phyloP scores from a whole-genome alignment of 2,329 filamentous ascomycete genomes.

The Sarocladiaceae sp. region DNA sequence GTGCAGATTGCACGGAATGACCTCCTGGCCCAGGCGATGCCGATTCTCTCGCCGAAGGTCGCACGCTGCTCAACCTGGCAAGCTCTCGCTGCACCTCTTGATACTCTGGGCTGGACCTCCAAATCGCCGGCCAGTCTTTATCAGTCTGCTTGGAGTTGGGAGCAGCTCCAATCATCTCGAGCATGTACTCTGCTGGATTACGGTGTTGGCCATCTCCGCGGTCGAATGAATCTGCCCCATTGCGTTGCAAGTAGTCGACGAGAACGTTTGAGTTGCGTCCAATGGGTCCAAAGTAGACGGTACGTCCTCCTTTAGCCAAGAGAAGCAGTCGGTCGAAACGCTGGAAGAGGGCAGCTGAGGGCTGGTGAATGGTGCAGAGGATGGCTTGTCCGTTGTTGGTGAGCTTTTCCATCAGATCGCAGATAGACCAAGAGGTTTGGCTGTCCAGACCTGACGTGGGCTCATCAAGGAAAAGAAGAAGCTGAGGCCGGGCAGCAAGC shows the following conservation, averaged over 20 bases:
- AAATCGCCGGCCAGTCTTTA: slow-evolving; percentile 50
- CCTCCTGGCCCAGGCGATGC: too few relatives aligned
- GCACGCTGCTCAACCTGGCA: too few relatives aligned
- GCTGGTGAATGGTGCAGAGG: slow-evolving; percentile 96
- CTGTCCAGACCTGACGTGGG: slow-evolving; percentile 88
- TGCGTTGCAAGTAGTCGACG: slow-evolving; percentile 69
- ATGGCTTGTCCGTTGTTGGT: slow-evolving; percentile 86
- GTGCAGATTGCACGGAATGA: too few relatives aligned
- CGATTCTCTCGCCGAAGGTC: too few relatives aligned
- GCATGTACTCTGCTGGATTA: slow-evolving; percentile 85
- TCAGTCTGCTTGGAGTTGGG: slow-evolving; percentile 58
- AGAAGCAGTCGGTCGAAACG: slow-evolving; percentile 80
- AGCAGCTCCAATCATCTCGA: slow-evolving; percentile 55
- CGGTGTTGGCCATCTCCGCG: slow-evolving; percentile 53
- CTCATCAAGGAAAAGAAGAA: slow-evolving; percentile 90
- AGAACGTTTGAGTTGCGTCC: slow-evolving; percentile 53
- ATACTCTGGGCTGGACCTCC: slow-evolving; percentile 47
- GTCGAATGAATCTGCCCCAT: slow-evolving; percentile 61
- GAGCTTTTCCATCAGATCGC: slow-evolving; percentile 81
- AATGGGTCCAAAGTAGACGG: slow-evolving; percentile 59
- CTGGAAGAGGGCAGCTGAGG: slow-evolving; percentile 89
- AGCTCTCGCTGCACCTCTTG: too few relatives aligned
- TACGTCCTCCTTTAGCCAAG: slow-evolving; percentile 68
- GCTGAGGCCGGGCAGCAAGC: slow-evolving; percentile 80
- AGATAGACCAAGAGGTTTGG: slow-evolving; percentile 89